Base-by-base conservation (phyloP, 495 filamentous ascomycete species). In the Neurospora intermedia region DNA sequence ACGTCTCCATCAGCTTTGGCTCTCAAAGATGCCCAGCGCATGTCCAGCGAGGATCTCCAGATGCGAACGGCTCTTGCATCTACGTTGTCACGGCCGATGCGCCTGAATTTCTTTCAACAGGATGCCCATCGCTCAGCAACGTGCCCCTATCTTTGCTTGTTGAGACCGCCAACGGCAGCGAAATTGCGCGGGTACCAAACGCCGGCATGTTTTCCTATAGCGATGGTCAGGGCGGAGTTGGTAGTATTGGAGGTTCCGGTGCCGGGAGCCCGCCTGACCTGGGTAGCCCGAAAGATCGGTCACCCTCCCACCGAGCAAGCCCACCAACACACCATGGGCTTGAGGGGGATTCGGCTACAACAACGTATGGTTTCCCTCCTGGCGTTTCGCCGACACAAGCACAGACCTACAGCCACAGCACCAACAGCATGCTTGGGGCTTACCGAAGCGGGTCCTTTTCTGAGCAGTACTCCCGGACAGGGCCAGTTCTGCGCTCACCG, bases 151-250 rank as follows among this genome's bases (percentile, higher is more conserved):
- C 87, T 74, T 85, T 98, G 62, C 81, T 89, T 16, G 87, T 96
- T 77, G 91, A 95, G 73, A 87, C 86, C 59, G 85, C 89, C 35
- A 85, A 87, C 66, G 91, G 91, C 8, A 86, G 88, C 72, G 83
- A 86, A 72, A 78, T 91, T 23, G 85, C 87, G 9, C 86, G 88
- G 4, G 77, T 73, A 13, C 83, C 91, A 16, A 89, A 93, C 72
- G 88, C 93, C 42, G 94, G 93, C 75, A 84, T 85, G 18, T 98
- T 96, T 79, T 90, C 89, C 4, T 99, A 96, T 78, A 78, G 81
- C 66, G 79, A 82, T 71, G 76, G 71, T 31, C 76, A 77, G n/a
- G 78, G 76, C 70, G 79, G 77, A 39, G 74, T 81, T 45, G 84
- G 83, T 40, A 79, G 73, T 4, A 72, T 73, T 39, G 79, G 78